Evolutionary conservation across 805 yeast species (phyloP), one percentile per base, ranked within the genome.

Genomic region (Saccharomycopsis oosterbeekiorum): DNA sequence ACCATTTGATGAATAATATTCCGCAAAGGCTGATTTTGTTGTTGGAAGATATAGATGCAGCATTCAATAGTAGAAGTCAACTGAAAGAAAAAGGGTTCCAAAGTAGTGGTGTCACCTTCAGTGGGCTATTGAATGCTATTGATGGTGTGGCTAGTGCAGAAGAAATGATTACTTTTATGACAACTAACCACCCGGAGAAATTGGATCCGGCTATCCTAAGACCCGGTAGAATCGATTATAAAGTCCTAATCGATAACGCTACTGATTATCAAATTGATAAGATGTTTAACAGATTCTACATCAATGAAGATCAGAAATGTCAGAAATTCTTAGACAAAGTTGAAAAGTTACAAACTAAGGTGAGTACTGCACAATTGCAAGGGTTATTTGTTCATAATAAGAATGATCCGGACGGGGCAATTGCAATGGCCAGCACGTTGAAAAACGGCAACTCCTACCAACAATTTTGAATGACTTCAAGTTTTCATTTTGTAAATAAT

Each of bases 91-190:
- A 83, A 66, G 97, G 97, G 0, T 92, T 78, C 70, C 78, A 80
- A 26, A 34, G 34, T 8, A 84, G 96, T 0, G 97, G 97, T 19
- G 97, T 94, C 14, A 94, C 99, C 1, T 94, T 94, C 69, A 89
- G 97, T 61, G 99, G 99, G 0, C 77, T 94, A 55, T 75, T 94
- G 63, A 94, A 94, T 70, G 97, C 99, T 0, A 77, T 94, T 56
- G 99, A 94, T 72, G 99, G 99, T 56, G 98, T 94, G 17, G 94
- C 98, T 2, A 89, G 97, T 36, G 96, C 97, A 1, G 99, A 94
- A 70, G 98, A 94, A 70, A 87, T 97, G 55, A 80, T 94, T 40
- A 93, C 97, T 0, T 94, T 94, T 73, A 94, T 94, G 99, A 94
- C 99, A 21, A 93, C 99, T 21, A 94, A 94, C 73, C 99, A 94